A percentile compares a stretch with the other conserved stretches of the same genome.
phyloP scores from a whole-genome alignment of 2,329 filamentous ascomycete genomes.

The Aurifilum marmelostoma region DNA sequence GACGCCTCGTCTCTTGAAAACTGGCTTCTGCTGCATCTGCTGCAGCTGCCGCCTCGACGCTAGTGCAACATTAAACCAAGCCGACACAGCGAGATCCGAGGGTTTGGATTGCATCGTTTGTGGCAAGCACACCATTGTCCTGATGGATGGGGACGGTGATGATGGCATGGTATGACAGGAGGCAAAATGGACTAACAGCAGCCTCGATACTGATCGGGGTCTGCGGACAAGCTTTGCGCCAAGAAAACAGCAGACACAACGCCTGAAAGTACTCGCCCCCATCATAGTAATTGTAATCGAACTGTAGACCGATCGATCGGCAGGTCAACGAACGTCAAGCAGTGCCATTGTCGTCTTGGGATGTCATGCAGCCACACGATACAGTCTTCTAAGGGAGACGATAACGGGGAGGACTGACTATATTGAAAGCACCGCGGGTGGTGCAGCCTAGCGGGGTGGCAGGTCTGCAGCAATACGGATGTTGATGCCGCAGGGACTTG shows the following conservation, averaged over 20 bases:
- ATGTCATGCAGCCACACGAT: neutral
- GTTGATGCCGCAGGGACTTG: slow-evolving; percentile 22
- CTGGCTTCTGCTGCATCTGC: slow-evolving; percentile 10
- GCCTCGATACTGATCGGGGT: neutral
- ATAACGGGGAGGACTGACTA: neutral
- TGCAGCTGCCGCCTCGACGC: slow-evolving; percentile 17
- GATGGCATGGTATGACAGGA: neutral
- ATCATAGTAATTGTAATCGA: neutral
- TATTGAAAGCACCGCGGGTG: neutral
- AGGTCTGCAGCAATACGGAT: slow-evolving; percentile 26
- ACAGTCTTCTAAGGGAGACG: neutral
- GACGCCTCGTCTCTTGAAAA: slow-evolving; percentile 6
- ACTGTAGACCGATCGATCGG: neutral
- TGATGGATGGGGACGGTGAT: neutral
- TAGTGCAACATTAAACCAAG: slow-evolving; percentile 10
- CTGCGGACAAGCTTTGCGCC: neutral
- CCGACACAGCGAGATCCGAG: neutral
- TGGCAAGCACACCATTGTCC: neutral
- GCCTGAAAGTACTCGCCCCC: neutral
- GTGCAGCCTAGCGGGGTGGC: neutral
- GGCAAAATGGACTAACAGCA: too few relatives aligned
- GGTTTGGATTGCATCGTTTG: neutral
- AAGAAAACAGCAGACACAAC: neutral
- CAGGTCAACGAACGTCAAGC: neutral
- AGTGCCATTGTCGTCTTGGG: neutral